Percentiles rank a stretch among this genome's conserved stretches.
Evolutionary conservation across 768 basidiomycete genomes (phyloP).

Genomic region (Coprinopsis strossmayeri): DNA sequence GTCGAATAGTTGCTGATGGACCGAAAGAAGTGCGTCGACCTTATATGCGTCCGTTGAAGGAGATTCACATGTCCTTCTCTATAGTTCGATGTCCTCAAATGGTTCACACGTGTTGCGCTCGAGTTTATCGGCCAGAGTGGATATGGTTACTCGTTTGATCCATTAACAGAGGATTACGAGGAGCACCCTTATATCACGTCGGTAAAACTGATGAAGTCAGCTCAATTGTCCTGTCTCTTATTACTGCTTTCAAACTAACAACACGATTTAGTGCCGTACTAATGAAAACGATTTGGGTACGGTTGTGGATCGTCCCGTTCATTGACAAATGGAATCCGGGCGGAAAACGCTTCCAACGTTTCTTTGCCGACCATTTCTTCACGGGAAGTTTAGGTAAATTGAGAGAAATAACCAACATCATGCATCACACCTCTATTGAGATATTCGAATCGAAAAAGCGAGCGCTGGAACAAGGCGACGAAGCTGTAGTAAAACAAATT

Average conservation of each 20-base stretch:
- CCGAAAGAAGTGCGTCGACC: not conserved
- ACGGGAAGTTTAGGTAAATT: too few species aligned
- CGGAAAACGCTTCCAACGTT: conserved; percentile 22
- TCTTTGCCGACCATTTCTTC: conserved; percentile 20
- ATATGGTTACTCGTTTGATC: conserved; percentile 33
- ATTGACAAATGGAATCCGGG: conserved; percentile 2
- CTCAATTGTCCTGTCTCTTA: too few species aligned
- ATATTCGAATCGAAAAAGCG: conserved; percentile 29
- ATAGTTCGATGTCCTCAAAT: conserved; percentile 26
- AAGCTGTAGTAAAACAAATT: conserved; percentile 22
- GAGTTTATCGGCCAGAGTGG: conserved; percentile 44
- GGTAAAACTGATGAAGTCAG: conserved; percentile 26
- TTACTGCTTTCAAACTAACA: not conserved
- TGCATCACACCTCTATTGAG: conserved; percentile 26
- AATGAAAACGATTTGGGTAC: conserved; percentile 10
- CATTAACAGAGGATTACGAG: conserved; percentile 22
- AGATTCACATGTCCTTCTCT: not conserved
- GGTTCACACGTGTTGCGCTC: conserved; percentile 37
- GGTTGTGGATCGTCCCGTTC: conserved; percentile 7
- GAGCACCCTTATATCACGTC: conserved; percentile 24
- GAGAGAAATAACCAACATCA: conserved; percentile 21
- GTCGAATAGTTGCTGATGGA: not conserved
- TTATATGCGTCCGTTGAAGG: not conserved
- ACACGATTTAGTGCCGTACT: conserved; percentile 8
- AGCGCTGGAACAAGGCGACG: conserved; percentile 25